Base-by-base conservation (phyloP, 2,329 filamentous ascomycete genomes). In the Colletotrichum brevisporum region DNA sequence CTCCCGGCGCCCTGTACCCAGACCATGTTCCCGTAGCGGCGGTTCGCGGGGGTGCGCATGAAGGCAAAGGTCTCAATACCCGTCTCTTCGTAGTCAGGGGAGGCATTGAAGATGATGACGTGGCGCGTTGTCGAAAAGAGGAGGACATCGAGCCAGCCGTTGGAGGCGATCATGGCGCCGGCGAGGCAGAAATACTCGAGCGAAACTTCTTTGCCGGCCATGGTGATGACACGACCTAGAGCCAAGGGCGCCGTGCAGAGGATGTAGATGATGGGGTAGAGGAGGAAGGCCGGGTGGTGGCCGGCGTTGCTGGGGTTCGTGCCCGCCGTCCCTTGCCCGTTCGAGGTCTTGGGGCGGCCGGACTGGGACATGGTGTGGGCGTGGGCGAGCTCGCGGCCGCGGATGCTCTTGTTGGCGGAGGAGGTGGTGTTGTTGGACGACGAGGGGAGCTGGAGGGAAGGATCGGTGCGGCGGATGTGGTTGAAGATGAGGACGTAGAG, bases 241-340 rank as follows among this genome's bases (percentile, higher is more conserved):
- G 88, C 88, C 2, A 91, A 79, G 0, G 89, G 90, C 0, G 89
- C 80, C 0, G 89, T 91, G 76, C 89, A 89, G 24, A 90, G 71
- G 27, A 90, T 83, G 74, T 91, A 91, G 71, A 90, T 87, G 63
- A 89, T 72, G 0, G 89, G 89, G 71, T 91, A 91, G 5, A 89
- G 80, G 31, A 90, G 88, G 71, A 90, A 86, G 4, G 67, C 67
- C 3, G 67, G 67, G 26, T 67, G 67, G 10, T 69, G 67, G 1
- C 62, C 61, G 26, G 67, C 56, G 43, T 31, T 56, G 51, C 50
- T 61, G 2, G 36, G 5, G 3, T 16, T 47, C 4, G 39, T 5
- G 6, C n/a, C 48, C 1, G 50, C 18, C 2, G 41, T 15, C n/a
- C 39, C 53, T 31, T 48, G 53, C 6, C 53, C 24, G 13, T 50